These are phyloP conservation scores for Wickerhamomyces bovis DNA, from an alignment of 805 yeast genomes.

Conservation along the genomic window DNA sequence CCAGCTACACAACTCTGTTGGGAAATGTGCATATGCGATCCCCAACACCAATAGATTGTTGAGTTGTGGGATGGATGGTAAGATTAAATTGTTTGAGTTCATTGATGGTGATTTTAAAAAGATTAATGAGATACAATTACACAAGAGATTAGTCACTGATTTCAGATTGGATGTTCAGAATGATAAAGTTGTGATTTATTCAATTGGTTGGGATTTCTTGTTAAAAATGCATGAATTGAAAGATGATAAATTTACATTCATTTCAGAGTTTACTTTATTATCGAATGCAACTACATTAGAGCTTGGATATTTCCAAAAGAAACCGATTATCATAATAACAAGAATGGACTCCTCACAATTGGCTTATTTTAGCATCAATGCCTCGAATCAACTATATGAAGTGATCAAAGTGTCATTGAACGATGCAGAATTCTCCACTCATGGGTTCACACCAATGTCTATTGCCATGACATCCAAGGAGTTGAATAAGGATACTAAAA, in stretches of 20 bases:
- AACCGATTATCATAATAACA: slow-evolving; percentile 45
- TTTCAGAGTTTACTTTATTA: slow-evolving; percentile 30
- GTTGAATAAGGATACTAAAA: slow-evolving; percentile 21
- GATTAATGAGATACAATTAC: slow-evolving; percentile 27
- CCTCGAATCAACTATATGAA: slow-evolving; percentile 25
- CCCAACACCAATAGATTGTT: slow-evolving; percentile 24
- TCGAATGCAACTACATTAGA: slow-evolving; percentile 51
- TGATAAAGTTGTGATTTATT: slow-evolving; percentile 28
- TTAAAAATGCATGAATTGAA: slow-evolving; percentile 32
- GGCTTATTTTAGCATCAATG: slow-evolving; percentile 31
- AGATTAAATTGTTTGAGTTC: slow-evolving; percentile 24
- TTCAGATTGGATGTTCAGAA: slow-evolving; percentile 21
- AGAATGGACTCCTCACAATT: slow-evolving; percentile 55
- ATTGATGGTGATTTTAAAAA: slow-evolving; percentile 4
- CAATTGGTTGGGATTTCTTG: slow-evolving; percentile 56
- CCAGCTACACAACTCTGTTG: slow-evolving; percentile 21
- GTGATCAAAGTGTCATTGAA: slow-evolving; percentile 51
- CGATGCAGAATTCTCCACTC: slow-evolving; percentile 65
- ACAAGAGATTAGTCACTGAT: slow-evolving; percentile 33
- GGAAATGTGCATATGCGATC: slow-evolving; percentile 30
- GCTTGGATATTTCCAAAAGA: slow-evolving; percentile 19
- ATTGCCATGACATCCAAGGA: slow-evolving; percentile 25
- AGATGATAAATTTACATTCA: slow-evolving; percentile 12
- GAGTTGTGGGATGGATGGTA: slow-evolving; percentile 52
- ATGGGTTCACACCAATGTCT: slow-evolving; percentile 55